A percentile compares a stretch with the other conserved stretches of the same genome.
These are phyloP conservation scores for Lyophyllum semitale DNA, from an alignment of 768 basidiomycete genomes.

Conservation along the genomic window DNA sequence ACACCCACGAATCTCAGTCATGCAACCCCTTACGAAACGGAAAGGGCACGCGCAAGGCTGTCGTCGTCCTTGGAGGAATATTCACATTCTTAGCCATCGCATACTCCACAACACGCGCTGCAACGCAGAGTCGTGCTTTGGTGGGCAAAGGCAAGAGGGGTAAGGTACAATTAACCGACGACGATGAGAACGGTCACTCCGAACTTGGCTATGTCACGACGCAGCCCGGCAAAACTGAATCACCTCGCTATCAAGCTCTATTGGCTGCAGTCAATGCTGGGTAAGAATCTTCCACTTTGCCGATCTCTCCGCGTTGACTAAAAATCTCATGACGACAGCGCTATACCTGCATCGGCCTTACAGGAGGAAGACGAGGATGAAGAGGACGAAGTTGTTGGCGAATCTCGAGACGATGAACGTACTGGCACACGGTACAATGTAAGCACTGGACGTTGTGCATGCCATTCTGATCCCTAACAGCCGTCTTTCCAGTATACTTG, in stretches of 20 bases:
- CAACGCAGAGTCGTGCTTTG: constrained; percentile 91
- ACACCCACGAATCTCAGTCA: constrained; percentile 65
- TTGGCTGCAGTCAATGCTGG: constrained; percentile 96
- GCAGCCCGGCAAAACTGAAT: constrained; percentile 82
- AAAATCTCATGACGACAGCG: constrained; percentile 43
- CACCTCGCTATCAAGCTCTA: constrained; percentile 90
- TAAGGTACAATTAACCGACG: constrained; percentile 62
- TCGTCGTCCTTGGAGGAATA: constrained; percentile 85
- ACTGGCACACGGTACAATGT: constrained; percentile 95
- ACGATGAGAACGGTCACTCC: constrained; percentile 55
- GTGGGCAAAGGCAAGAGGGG: constrained; percentile 73
- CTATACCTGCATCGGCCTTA: constrained; percentile 91
- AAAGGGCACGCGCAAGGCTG: constrained; percentile 76
- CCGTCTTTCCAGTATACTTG: constrained; percentile 75
- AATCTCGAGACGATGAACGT: constrained; percentile 89
- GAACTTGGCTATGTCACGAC: constrained; percentile 78
- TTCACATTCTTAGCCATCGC: constrained; percentile 99
- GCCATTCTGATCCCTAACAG: constrained; percentile 8
- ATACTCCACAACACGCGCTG: constrained; percentile 94
- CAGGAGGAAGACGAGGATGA: constrained; percentile 78
- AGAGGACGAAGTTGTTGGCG: constrained; percentile 74
- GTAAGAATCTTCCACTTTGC: constrained; percentile 41
- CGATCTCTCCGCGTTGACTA: constrained; percentile 1
- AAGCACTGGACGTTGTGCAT: constrained; percentile 24
- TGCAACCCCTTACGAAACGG: constrained; percentile 88